phyloP scores from a whole-genome alignment of 148 eudicot genomes.

The Amaranthus palmeri region DNA sequence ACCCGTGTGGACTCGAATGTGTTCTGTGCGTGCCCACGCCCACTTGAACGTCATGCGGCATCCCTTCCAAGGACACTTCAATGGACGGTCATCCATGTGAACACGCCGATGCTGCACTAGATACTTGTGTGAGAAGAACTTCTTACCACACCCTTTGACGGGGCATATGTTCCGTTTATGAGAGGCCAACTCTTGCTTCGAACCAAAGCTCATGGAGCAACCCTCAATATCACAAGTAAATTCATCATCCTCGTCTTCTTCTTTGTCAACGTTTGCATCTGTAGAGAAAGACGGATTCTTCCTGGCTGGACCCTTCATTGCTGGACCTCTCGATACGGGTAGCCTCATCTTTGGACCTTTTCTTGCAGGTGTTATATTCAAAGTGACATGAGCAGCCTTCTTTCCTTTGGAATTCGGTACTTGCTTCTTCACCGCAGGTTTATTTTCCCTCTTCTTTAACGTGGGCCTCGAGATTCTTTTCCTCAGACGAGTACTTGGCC shows the following conservation, averaged over 20 bases:
- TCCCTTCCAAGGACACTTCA: constrained; percentile 98
- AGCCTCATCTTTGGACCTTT: constrained; percentile 33
- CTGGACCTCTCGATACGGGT: constrained; percentile 26
- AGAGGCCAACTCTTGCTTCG: constrained; percentile 56
- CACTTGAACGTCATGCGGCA: constrained; percentile 95
- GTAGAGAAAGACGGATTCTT: constrained; percentile 24
- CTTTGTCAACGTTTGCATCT: constrained; percentile 27
- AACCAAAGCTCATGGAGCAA: constrained; percentile 74
- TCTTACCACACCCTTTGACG: constrained; percentile 81
- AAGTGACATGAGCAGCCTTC: constrained; percentile 18
- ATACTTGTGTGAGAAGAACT: constrained; percentile 95
- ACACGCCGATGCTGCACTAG: constrained; percentile 92
- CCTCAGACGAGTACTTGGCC: constrained; percentile 79
- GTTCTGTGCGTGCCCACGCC: constrained; percentile 99
- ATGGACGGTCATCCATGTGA: constrained; percentile 83
- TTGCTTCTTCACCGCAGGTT: constrained; percentile 36
- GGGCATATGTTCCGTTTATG: constrained; percentile 84
- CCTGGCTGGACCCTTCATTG: constrained; percentile 35
- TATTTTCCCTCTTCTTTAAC: constrained; percentile 32
- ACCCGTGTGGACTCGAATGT: constrained; percentile 91
- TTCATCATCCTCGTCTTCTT: constrained; percentile 42
- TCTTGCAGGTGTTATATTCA: constrained; percentile 20
- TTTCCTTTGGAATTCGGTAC: constrained; percentile 26
- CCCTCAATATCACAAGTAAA: constrained; percentile 75
- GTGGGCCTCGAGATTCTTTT: constrained; percentile 46